Base-by-base conservation (phyloP, 768 basidiomycete species). In the Tulasnella calospora region DNA sequence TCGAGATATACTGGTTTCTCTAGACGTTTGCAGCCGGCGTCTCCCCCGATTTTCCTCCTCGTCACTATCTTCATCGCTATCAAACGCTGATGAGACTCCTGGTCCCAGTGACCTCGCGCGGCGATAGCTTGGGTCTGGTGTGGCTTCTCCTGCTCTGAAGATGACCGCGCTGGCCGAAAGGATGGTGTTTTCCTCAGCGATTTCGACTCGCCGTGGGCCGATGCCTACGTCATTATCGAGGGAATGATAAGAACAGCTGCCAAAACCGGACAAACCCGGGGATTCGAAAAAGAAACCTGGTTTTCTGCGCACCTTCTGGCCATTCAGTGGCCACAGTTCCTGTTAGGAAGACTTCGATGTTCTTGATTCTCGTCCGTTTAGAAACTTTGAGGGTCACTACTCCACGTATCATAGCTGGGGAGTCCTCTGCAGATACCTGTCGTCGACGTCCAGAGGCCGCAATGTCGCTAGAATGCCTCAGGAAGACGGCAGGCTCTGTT, bases 341-440 rank as follows among this genome's bases (percentile, higher is more conserved):
- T 69, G 90, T 86, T 30, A 99, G 85, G 83, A 91, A 90, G 51
- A 98, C 86, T 77, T 92, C 91, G 78, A 99, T 96, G 81, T 91
- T 92, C 41, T 92, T 91, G 81, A 99, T 91, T 83, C 91, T 91
- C 75, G 90, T 95, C 0, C 95, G 90, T 83, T 97, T 97, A 40
- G 86, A 86, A 55, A 93, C 84, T 19, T 85, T 87, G 78, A 94
- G 85, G 1, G 89, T 89, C 77, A 93, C 86, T 5, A 93, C 84
- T 13, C 92, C 92, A 71, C 92, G 85, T 17, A 94, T 85, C 82
- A 91, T 84, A 23, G 92, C 89, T 1, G 88, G 88, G 10, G 85
- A 83, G 4, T 85, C 85, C 81, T 89, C 88, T 72, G 86, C 78
- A 80, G 85, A 84, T 81, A 84, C 81, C 82, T 83, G 77, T 57